These are phyloP conservation scores for Forsythia suspensa DNA, from an alignment of 257 asterid species.

Conservation along the genomic window DNA sequence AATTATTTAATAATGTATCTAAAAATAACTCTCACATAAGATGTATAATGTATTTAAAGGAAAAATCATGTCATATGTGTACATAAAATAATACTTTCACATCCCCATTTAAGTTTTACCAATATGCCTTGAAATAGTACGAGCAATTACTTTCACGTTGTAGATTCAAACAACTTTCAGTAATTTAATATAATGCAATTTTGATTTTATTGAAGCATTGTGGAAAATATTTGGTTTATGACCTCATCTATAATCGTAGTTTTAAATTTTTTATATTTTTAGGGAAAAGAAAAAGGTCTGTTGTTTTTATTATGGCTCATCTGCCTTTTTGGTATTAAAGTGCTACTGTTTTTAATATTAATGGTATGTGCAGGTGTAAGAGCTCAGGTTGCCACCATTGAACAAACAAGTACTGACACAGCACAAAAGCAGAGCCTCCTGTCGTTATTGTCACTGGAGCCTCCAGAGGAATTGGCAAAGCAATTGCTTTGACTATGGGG, in stretches of 20 bases:
- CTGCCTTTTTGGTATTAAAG: background rate
- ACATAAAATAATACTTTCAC: too few relatives aligned
- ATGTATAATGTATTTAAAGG: too few relatives aligned
- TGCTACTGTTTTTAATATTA: background rate
- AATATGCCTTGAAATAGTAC: background rate
- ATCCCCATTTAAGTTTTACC: too few relatives aligned
- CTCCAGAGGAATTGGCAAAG: slow-evolving; percentile 94
- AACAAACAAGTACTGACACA: slow-evolving; percentile 49
- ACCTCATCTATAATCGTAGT: too few relatives aligned
- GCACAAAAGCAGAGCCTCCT: slow-evolving; percentile 66
- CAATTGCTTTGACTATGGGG: slow-evolving; percentile 87
- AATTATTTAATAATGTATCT: background rate
- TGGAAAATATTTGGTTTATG: too few relatives aligned
- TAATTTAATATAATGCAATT: background rate
- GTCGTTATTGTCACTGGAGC: slow-evolving; percentile 93
- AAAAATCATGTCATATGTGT: background rate
- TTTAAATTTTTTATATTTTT: too few relatives aligned
- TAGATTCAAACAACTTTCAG: background rate
- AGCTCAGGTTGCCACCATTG: slow-evolving; percentile 67
- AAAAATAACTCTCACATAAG: background rate
- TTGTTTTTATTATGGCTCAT: background rate
- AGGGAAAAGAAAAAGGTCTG: too few relatives aligned
- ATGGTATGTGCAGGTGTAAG: slow-evolving; percentile 50
- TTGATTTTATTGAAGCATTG: too few relatives aligned
- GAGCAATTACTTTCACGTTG: background rate